Percentiles rank a stretch among this genome's conserved stretches.
These are phyloP conservation scores for Hygrophoropsis aurantiaca DNA, from an alignment of 768 basidiomycete species.

Conservation along the genomic window DNA sequence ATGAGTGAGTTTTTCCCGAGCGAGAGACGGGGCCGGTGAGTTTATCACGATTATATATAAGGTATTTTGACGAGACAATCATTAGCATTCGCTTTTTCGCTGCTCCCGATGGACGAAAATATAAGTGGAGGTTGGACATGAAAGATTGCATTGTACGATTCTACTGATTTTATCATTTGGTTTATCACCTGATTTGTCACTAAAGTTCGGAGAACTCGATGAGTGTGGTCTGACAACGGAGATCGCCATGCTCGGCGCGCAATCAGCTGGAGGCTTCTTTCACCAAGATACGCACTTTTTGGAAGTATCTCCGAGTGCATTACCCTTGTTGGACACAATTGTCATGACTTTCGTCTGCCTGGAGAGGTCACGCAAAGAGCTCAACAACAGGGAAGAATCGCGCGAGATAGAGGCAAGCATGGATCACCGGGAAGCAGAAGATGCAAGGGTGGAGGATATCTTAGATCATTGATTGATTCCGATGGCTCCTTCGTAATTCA, in stretches of 20 bases:
- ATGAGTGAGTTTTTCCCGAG: slow-evolving; percentile 20
- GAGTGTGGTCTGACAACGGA: neutral
- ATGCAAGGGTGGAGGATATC: no score
- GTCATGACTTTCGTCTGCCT: slow-evolving; percentile 26
- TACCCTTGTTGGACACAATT: slow-evolving; percentile 25
- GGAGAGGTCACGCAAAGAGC: slow-evolving; percentile 11
- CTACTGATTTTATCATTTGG: neutral
- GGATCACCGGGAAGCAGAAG: no score
- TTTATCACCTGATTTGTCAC: no score
- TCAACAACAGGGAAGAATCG: no score
- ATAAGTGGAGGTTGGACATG: slow-evolving; percentile 34
- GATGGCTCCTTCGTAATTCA: no score
- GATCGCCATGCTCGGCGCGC: slow-evolving; percentile 9
- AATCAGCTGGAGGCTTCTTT: neutral
- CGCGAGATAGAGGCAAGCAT: no score
- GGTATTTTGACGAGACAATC: neutral
- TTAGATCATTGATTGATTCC: no score
- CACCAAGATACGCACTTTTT: slow-evolving; percentile 22
- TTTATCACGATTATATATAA: neutral
- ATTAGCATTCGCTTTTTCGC: slow-evolving; percentile 31
- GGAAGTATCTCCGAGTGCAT: slow-evolving; percentile 16
- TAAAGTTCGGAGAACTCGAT: no score
- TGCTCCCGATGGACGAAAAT: slow-evolving; percentile 31
- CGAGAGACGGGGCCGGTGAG: slow-evolving; percentile 23
- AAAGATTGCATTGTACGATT: slow-evolving; percentile 16